phyloP scores from a whole-genome alignment of 192 early-diverging fungal genomes.

The Coemansia reversa region DNA sequence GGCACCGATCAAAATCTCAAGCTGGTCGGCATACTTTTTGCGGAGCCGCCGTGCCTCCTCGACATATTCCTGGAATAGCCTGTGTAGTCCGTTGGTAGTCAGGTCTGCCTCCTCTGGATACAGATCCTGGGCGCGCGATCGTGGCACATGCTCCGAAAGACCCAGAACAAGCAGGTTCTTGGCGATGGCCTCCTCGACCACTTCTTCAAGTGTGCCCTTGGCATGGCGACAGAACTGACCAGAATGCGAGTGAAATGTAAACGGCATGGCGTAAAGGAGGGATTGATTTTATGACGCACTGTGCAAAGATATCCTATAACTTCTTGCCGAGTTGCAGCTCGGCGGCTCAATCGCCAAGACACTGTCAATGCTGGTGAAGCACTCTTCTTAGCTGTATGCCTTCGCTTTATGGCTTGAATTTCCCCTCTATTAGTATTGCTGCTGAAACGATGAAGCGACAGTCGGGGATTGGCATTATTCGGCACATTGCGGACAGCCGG shows the following conservation, averaged over 20 bases:
- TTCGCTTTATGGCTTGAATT: not conserved
- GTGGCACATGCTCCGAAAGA: constrained; percentile 91
- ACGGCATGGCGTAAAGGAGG: constrained; percentile 57
- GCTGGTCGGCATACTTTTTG: constrained; percentile 55
- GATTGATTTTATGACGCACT: not conserved
- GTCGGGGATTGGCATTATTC: constrained; percentile 48
- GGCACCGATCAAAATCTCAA: constrained; percentile 78
- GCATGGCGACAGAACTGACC: constrained; percentile 96
- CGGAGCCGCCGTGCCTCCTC: constrained; percentile 72
- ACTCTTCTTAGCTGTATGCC: not conserved
- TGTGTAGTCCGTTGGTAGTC: constrained; percentile 61
- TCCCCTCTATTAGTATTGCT: not conserved
- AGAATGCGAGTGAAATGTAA: constrained; percentile 90
- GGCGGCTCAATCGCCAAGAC: not conserved
- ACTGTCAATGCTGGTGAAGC: not conserved
- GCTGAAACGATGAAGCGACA: constrained; percentile 43
- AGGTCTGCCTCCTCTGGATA: constrained; percentile 90
- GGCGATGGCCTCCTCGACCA: constrained; percentile 74
- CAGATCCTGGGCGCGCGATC: constrained; percentile 71
- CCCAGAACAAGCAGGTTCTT: constrained; percentile 74
- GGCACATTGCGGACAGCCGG: constrained; percentile 30
- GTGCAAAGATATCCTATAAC: no score
- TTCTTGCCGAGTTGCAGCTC: not conserved
- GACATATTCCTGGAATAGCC: constrained; percentile 68
- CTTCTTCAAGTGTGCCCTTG: constrained; percentile 77